These are phyloP conservation scores for Quercus dentata DNA, from an alignment of 306 rosid genomes.

Conservation along the genomic window DNA sequence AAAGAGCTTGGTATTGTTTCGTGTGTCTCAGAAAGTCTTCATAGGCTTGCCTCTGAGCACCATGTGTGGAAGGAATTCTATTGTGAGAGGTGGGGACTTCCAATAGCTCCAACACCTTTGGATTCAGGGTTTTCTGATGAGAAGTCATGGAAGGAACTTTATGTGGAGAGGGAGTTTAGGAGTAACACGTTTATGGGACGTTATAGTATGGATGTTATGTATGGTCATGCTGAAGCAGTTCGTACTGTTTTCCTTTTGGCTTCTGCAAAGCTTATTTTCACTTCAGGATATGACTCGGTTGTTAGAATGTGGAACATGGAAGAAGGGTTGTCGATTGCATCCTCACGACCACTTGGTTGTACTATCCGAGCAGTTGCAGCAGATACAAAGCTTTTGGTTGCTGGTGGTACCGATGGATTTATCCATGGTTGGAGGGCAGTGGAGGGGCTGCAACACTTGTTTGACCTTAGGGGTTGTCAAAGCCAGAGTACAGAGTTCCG, in stretches of 20 bases:
- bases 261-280: constrained; percentile 76
- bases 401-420: constrained; percentile 90
- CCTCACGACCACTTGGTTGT: constrained; percentile 77
- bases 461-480: constrained; percentile 65
- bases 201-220: constrained; percentile 64
- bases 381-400: constrained; percentile 61
- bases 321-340: constrained; percentile 72
- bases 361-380: constrained; percentile 91
- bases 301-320: constrained; percentile 93
- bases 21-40: constrained; percentile 65
- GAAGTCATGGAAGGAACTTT: constrained; percentile 81
- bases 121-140: constrained; percentile 45
- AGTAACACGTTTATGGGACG: constrained; percentile 94
- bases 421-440: constrained; percentile 90
- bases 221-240: constrained; percentile 87
- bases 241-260: constrained; percentile 75
- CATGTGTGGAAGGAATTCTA: constrained; percentile 95
- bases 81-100: constrained; percentile 91
- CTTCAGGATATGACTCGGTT: constrained; percentile 86
- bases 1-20: constrained; percentile 88
- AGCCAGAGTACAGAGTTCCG: constrained; percentile 54
- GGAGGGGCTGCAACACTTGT: constrained; percentile 68
- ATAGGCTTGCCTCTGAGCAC: constrained; percentile 71
- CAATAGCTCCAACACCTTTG: constrained; percentile 31
- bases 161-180: constrained; percentile 92